Evolutionary conservation across 2,329 filamentous ascomycete genomes (phyloP).

Genomic region (Trichoderma aggressivum): DNA sequence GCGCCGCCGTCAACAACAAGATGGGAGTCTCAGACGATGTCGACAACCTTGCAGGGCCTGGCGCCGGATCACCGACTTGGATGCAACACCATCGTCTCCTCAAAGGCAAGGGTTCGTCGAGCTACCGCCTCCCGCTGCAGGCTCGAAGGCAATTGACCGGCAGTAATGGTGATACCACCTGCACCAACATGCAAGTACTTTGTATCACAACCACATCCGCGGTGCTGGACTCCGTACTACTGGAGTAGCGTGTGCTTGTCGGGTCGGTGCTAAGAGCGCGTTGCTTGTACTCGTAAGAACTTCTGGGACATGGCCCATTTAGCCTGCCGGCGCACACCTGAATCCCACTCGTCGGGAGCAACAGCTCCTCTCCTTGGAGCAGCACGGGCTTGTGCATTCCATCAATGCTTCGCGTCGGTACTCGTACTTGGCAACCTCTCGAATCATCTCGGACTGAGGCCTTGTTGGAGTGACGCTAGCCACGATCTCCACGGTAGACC

Average conservation of each 20-base stretch:
- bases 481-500: constrained; percentile 16
- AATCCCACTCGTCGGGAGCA: neutral
- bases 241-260: constrained; percentile 1
- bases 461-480: constrained; percentile 9
- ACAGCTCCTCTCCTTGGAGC: neutral
- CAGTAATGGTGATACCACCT: neutral
- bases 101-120: neutral
- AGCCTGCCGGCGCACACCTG: neutral
- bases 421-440: neutral
- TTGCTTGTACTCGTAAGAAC: neutral
- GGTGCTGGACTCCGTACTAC: constrained; percentile 7
- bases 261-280: neutral
- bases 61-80: constrained; percentile 10
- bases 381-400: neutral
- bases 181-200: neutral
- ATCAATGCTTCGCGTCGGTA: constrained; percentile 3
- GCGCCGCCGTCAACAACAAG: constrained; percentile 10
- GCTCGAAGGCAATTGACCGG: constrained; percentile 5
- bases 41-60: constrained; percentile 13
- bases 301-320: neutral
- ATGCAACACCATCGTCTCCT: constrained; percentile 13
- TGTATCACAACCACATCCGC: neutral
- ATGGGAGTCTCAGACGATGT: constrained; percentile 16
- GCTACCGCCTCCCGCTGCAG: constrained; percentile 7
- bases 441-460: constrained; percentile 12